Evolutionary conservation across 495 filamentous ascomycete genomes (phyloP), one percentile per base, ranked within the genome.

Genomic region (Neurospora sp.): DNA sequence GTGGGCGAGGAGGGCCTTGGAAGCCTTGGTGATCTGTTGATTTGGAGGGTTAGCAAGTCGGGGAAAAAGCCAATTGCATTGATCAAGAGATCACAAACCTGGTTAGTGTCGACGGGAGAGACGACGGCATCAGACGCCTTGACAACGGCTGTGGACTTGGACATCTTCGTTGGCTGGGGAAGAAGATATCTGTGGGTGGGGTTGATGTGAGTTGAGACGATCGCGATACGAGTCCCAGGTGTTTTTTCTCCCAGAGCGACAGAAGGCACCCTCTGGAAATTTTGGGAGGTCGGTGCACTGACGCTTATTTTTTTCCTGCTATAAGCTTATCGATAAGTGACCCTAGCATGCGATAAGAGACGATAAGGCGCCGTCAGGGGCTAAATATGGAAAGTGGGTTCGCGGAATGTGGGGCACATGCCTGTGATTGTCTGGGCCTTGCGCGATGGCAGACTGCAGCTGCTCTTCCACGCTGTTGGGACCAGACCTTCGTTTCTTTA

Each of bases 1-100:
- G 82, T 96, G 92, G 76, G 88, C 86, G 73, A 97, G 81, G 73
- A 97, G 89, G 23, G 94, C 93, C 70, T 88, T 90, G 70, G 92
- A 92, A 75, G 95, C 95, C 85, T 91, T 92, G 46, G 92, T 79
- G 71, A 89, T 90, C 91, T 95, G 76, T 20, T 39, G 37, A 39
- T 39, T 35, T 18, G 4, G 70, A 48, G 18, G 11, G 73, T 74
- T 62, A 74, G 73, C 39, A 18, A 11, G 44, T 46, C 40, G 12
- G 39, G 10, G n/a, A 5, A 16, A 20, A 62, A 48, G 39, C 59
- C 59, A 54, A 73, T 72, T 38, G 71, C 71, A 40, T n/a, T 12
- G 62, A 70, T 37, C 40, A 69, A 42, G 66, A 10, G 14, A 46
- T 31, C 11, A 80, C 81, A 54, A 69, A 84, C 83, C 80, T 85